Evolutionary conservation across 2,329 filamentous ascomycete species (phyloP), one percentile per base, ranked within the genome.

Genomic region (Thielaviopsis punctulata): DNA sequence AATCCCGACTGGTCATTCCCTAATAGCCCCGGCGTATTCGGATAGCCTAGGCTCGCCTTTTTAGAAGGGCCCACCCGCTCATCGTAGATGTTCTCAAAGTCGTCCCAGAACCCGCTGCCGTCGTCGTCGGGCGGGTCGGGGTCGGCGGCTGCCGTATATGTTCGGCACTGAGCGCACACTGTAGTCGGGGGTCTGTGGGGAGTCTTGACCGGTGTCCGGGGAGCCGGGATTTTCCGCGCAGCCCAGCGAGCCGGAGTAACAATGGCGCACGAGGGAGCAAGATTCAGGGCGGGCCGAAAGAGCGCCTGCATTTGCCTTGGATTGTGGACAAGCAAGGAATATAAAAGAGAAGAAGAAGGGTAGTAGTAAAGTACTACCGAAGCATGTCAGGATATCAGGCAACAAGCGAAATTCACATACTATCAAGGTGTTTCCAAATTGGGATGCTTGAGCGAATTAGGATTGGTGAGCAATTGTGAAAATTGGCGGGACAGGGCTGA

Each of bases 401-500:
- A 36, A 36, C 13, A 36, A 36, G 13, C 4, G n/a, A n/a, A n/a
- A n/a, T n/a, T n/a, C n/a, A n/a, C n/a, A n/a, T n/a, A n/a, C n/a
- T n/a, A n/a, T n/a, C n/a, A n/a, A n/a, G n/a, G n/a, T n/a, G n/a
- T 36, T 36, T 15, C 30, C 30, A 7, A n/a, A 15, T 36, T 36
- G 13, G 30, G 30, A 36, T n/a, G n/a, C n/a, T n/a, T n/a, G 30
- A 15, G 30, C 30, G 30, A 15, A 15, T 15, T 36, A 12, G 45
- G 9, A 19, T n/a, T 21, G n/a, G 49, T 13, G 43, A 9, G 43
- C 23, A 24, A 19, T 18, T 36, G 18, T 8, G 45, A 27, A 30
- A 22, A 27, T 39, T 47, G 19, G 52, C 45, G 48, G 52, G 52
- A 54, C 52, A 45, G 51, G 52, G 52, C 52, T 54, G 52, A 43